A percentile compares a stretch with the other conserved stretches of the same genome.
Conservation (phyloP, 1,139 yeast genomes). For the Yamadazyma atmosphaerica region DNA sequence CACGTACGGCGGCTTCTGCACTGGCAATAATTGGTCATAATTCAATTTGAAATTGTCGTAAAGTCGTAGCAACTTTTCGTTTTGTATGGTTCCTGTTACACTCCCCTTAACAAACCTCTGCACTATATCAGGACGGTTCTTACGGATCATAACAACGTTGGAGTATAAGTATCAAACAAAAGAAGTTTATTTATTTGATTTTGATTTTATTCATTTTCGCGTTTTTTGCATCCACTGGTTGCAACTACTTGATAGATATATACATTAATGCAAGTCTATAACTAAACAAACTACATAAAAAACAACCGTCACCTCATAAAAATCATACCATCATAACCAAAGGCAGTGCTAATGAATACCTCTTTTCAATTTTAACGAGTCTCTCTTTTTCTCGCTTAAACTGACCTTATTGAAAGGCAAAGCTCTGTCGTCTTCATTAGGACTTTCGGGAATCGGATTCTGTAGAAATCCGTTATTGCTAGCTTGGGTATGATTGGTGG, state of each 20-base stretch:
- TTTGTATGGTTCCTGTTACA: slow-evolving; percentile 6
- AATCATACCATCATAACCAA: slow-evolving; percentile 3
- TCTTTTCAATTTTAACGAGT: slow-evolving; percentile 47
- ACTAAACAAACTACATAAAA: no score
- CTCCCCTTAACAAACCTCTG: slow-evolving; percentile 11
- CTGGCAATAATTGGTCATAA: slow-evolving; percentile 14
- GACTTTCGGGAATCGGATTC: slow-evolving; percentile 20
- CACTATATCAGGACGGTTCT: slow-evolving; percentile 6
- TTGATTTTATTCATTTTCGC: no score
- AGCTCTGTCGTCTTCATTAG: slow-evolving; percentile 21
- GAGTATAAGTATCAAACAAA: no score
- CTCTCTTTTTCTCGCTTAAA: slow-evolving; percentile 49
- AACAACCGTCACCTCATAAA: neutral
- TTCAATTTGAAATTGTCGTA: slow-evolving; percentile 14
- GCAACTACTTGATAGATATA: neutral
- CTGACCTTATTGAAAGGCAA: slow-evolving; percentile 31
- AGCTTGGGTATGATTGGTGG: neutral
- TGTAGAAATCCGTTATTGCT: slow-evolving; percentile 7
- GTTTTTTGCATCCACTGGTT: no score
- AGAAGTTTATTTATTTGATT: neutral
- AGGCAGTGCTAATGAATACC: slow-evolving; percentile 50
- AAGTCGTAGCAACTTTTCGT: slow-evolving; percentile 13
- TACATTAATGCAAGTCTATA: slow-evolving; percentile 3
- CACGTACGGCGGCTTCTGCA: slow-evolving; percentile 14
- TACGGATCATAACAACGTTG: neutral